phyloP scores from a whole-genome alignment of 2,329 filamentous ascomycete genomes.

The Rutstroemia sp. region DNA sequence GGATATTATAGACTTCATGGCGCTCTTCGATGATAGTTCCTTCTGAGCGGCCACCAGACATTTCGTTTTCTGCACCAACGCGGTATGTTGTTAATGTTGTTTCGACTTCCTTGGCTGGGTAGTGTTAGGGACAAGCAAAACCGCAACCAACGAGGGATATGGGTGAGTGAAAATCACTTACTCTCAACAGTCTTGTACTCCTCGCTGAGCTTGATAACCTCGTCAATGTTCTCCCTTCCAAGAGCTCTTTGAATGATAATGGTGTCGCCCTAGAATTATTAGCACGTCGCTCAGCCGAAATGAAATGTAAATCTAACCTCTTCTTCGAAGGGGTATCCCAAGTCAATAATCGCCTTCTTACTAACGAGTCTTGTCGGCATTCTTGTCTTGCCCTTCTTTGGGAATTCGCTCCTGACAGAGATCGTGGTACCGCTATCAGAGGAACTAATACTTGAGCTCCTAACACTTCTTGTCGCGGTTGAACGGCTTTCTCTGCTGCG shows the following conservation, averaged over 20 bases:
- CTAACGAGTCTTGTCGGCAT: constrained; percentile 77
- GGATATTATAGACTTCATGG: constrained; percentile 35
- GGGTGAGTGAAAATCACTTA: constrained; percentile 28
- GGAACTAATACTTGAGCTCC: constrained; percentile 37
- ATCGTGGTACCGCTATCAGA: constrained; percentile 35
- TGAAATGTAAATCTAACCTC: constrained; percentile 50
- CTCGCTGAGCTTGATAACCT: constrained; percentile 76
- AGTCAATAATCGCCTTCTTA: constrained; percentile 70
- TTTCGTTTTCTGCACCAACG: constrained; percentile 22
- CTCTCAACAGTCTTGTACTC: constrained; percentile 54
- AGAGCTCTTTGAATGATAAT: constrained; percentile 79
- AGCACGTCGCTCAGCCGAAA: constrained; percentile 19
- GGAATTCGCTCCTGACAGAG: constrained; percentile 55
- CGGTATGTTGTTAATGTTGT: constrained; percentile 23
- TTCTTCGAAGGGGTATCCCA: constrained; percentile 80
- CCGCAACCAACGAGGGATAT: background rate
- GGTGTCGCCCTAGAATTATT: constrained; percentile 58
- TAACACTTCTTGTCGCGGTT: constrained; percentile 20
- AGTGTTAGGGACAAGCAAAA: constrained; percentile 11
- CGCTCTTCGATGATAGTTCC: constrained; percentile 44
- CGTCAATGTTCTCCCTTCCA: constrained; percentile 85
- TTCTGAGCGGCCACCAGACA: constrained; percentile 38
- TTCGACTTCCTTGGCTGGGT: constrained; percentile 9
- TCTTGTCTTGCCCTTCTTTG: constrained; percentile 81
- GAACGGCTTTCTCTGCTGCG: constrained; percentile 24